These are phyloP conservation scores for Cystobasidium ongulense DNA, from an alignment of 768 basidiomycete genomes.

Conservation along the genomic window DNA sequence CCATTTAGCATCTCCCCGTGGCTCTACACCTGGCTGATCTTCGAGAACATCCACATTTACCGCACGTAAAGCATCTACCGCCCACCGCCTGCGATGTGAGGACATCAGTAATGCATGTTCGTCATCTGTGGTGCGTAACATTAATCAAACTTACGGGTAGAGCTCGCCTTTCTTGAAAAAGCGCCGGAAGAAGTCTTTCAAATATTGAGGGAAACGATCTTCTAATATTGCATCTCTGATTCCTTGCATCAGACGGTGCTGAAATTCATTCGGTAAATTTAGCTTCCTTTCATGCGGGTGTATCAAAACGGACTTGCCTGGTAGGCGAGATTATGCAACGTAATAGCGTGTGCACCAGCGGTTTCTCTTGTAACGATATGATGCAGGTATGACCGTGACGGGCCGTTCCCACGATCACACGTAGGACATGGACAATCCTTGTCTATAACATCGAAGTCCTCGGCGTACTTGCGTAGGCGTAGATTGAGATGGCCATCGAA, in stretches of 20 bases:
- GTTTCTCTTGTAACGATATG: constrained; percentile 72
- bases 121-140: background rate
- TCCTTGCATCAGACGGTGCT: constrained; percentile 59
- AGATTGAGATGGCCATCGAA: constrained; percentile 73
- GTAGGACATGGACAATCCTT: constrained; percentile 76
- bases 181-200: constrained; percentile 63
- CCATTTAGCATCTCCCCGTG: constrained; percentile 51
- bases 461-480: constrained; percentile 61
- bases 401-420: constrained; percentile 53
- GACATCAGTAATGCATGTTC: background rate
- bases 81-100: constrained; percentile 56
- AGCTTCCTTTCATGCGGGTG: background rate
- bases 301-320: background rate
- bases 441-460: constrained; percentile 66
- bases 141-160: constrained; percentile 36
- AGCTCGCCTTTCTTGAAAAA: constrained; percentile 74
- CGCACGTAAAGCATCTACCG: constrained; percentile 68
- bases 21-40: constrained; percentile 46
- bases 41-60: constrained; percentile 77
- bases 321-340: constrained; percentile 33
- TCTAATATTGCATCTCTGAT: constrained; percentile 71
- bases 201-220: constrained; percentile 68
- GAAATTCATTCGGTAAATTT: background rate
- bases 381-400: constrained; percentile 66
- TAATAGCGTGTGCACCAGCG: constrained; percentile 61